phyloP scores from a whole-genome alignment of 164 flowering plant species.

The grape (Vitis vinifera) region ASM3070453v1 NC_081811.1:27079001-27079500 shows the following conservation, averaged over 20 bases:
- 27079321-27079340: conserved; percentile 48
- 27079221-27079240: conserved; percentile 50
- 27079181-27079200: not conserved
- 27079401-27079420: conserved; percentile 24
- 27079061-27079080: conserved; percentile 49
- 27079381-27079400: conserved; percentile 16
- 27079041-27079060: conserved; percentile 40
- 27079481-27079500: too few species aligned
- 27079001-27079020: conserved; percentile 26
- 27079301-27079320: conserved; percentile 49
- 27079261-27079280: conserved; percentile 54
- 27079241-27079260: conserved; percentile 53
- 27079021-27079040: conserved; percentile 28
- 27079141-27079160: too few species aligned
- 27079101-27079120: not conserved
- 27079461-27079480: too few species aligned
- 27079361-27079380: conserved; percentile 40
- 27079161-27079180: too few species aligned
- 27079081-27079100: conserved; percentile 41
- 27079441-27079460: conserved; percentile 10
- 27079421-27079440: conserved; percentile 29
- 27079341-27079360: conserved; percentile 55
- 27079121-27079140: too few species aligned
- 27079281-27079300: conserved; percentile 62
- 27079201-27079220: conserved; percentile 44